phyloP scores from a whole-genome alignment of 2,329 filamentous ascomycete genomes.

The Trichophyton mentagrophytes region DNA sequence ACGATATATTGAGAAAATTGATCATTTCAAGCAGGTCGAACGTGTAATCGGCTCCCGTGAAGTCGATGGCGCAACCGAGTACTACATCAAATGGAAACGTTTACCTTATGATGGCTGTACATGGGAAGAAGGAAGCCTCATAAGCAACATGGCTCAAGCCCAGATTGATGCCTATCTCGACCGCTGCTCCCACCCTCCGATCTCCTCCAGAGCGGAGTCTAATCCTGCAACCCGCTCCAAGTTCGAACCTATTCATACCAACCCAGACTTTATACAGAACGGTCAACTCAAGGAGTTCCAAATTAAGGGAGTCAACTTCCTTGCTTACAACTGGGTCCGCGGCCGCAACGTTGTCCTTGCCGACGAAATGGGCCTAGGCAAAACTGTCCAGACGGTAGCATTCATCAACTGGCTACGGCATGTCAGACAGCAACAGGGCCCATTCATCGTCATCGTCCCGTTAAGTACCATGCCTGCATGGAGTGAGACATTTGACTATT shows the following conservation, averaged over 20 bases:
- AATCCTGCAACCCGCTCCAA: conserved; percentile 61
- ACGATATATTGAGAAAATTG: conserved; percentile 72
- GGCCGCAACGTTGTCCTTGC: conserved; percentile 93
- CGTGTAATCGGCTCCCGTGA: conserved; percentile 75
- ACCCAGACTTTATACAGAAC: conserved; percentile 72
- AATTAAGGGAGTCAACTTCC: conserved; percentile 83
- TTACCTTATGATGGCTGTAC: conserved; percentile 89
- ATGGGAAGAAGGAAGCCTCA: conserved; percentile 69
- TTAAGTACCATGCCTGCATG: conserved; percentile 94
- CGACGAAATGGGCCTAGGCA: conserved; percentile 96
- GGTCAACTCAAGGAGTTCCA: conserved; percentile 89
- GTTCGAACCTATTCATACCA: conserved; percentile 60
- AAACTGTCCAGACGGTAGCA: conserved; percentile 93
- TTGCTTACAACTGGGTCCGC: conserved; percentile 90
- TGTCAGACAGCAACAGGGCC: conserved; percentile 76
- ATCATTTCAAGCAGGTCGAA: conserved; percentile 85
- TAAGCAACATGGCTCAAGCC: conserved; percentile 66
- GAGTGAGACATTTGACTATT: conserved; percentile 94
- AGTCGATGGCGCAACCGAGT: conserved; percentile 70
- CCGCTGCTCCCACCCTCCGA: conserved; percentile 65
- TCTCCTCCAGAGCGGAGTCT: conserved; percentile 64
- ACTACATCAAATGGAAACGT: conserved; percentile 94
- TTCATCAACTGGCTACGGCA: conserved; percentile 97
- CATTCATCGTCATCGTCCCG: conserved; percentile 93
- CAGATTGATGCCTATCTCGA: conserved; percentile 89